Conservation (phyloP, 1,139 yeast species). For the Zygotorulaspora mrakii region DNA sequence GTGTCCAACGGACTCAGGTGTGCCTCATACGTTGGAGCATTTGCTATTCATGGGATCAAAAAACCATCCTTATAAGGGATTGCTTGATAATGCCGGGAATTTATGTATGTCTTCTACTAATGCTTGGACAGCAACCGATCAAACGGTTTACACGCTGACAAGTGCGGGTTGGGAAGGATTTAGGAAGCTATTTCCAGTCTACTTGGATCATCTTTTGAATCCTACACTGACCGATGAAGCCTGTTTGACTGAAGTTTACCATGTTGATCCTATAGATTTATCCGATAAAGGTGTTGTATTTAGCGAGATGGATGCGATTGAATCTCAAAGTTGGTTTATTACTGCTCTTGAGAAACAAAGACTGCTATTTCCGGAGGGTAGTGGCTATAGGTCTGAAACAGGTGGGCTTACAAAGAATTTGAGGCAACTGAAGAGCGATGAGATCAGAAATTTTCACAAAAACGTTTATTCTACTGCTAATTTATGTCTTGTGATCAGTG, state of each 20-base stretch:
- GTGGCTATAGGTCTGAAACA: constrained; percentile 89
- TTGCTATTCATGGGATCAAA: constrained; percentile 91
- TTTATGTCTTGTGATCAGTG: constrained; percentile 75
- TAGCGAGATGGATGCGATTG: constrained; percentile 95
- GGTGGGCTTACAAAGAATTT: constrained; percentile 85
- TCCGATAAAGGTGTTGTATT: constrained; percentile 96
- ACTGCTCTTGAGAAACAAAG: constrained; percentile 62
- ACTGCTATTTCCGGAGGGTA: constrained; percentile 51
- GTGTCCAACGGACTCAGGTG: constrained; percentile 79
- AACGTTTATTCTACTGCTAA: constrained; percentile 78
- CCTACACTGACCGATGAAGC: constrained; percentile 91
- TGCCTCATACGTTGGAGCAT: constrained; percentile 96
- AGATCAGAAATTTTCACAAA: constrained; percentile 72
- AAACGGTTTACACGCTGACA: constrained; percentile 85
- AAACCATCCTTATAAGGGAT: constrained; percentile 86
- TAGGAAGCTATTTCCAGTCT: constrained; percentile 74
- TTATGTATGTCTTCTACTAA: constrained; percentile 82
- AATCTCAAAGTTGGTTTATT: constrained; percentile 72
- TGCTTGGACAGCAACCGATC: constrained; percentile 97
- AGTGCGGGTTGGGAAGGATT: constrained; percentile 99
- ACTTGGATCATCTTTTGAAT: constrained; percentile 77
- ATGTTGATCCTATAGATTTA: constrained; percentile 76
- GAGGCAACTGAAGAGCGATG: constrained; percentile 65
- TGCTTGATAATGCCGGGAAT: constrained; percentile 82
- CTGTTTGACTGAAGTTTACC: constrained; percentile 91